Percentiles rank a stretch among this genome's conserved stretches.
Conservation (phyloP, 805 yeast genomes). For the Saccharomyces mikatae region DNA sequence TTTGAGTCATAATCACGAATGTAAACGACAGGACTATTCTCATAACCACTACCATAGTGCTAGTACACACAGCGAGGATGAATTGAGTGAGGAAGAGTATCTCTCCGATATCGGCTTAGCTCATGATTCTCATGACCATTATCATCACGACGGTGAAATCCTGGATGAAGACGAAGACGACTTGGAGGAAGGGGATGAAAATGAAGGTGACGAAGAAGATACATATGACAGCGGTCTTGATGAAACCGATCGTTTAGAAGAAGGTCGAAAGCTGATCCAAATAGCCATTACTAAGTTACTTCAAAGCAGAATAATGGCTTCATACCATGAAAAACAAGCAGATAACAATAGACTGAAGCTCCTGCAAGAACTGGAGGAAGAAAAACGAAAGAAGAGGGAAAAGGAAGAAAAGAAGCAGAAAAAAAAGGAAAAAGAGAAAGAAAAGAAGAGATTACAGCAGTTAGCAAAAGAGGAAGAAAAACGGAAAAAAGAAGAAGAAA, state of each 20-base stretch:
- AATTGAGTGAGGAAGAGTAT: background rate
- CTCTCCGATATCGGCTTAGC: background rate
- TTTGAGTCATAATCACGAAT: constrained; percentile 1
- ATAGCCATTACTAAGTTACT: constrained; percentile 71
- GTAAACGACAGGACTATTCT: constrained; percentile 6
- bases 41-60: constrained; percentile 8
- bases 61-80: background rate
- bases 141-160: constrained; percentile 9
- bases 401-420: constrained; percentile 57
- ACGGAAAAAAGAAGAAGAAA: constrained; percentile 47
- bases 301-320: constrained; percentile 62
- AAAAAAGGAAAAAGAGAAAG: constrained; percentile 62
- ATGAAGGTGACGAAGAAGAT: constrained; percentile 19
- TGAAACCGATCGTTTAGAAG: constrained; percentile 62
- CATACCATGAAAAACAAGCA: constrained; percentile 74
- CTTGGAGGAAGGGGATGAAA: constrained; percentile 11
- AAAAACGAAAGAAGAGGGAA: constrained; percentile 54
- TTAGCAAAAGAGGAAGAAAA: constrained; percentile 56
- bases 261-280: constrained; percentile 72
- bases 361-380: constrained; percentile 63
- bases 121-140: constrained; percentile 1
- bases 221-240: constrained; percentile 35
- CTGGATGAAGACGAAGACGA: constrained; percentile 12
- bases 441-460: constrained; percentile 57
- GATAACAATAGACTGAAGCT: constrained; percentile 59